phyloP scores from a whole-genome alignment of 2,329 filamentous ascomycete species.

The Exophiala xenobiotica region DNA sequence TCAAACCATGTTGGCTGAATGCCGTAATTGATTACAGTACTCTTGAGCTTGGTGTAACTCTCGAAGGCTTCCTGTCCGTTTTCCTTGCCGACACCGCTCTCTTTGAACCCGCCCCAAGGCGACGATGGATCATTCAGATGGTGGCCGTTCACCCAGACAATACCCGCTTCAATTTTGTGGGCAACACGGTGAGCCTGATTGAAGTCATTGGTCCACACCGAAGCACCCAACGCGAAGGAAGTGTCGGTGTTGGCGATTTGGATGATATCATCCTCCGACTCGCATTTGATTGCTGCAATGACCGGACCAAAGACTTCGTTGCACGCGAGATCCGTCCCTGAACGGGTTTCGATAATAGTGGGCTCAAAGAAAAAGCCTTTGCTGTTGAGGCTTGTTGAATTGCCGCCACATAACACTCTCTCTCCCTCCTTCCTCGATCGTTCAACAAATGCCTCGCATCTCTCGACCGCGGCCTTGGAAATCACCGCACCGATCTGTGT shows the following conservation, averaged over 20 bases:
- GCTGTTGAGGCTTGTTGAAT: conserved; percentile 53
- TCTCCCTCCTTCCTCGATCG: conserved; percentile 42
- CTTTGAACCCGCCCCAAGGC: conserved; percentile 66
- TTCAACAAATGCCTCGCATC: conserved; percentile 43
- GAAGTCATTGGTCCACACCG: conserved; percentile 53
- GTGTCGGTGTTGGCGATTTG: conserved; percentile 48
- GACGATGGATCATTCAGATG: conserved; percentile 71
- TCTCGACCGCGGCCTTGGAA: conserved; percentile 45
- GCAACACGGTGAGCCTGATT: conserved; percentile 50
- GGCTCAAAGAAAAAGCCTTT: conserved; percentile 53
- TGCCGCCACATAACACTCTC: conserved; percentile 48
- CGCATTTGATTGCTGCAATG: conserved; percentile 50
- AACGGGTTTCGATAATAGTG: conserved; percentile 43
- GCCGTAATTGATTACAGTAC: conserved; percentile 69
- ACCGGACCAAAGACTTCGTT: conserved; percentile 55
- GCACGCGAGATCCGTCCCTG: conserved; percentile 32
- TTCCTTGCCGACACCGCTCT: conserved; percentile 69
- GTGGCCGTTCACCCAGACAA: conserved; percentile 55
- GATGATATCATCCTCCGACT: conserved; percentile 49
- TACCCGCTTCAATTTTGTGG: conserved; percentile 49
- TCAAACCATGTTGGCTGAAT: conserved; percentile 67
- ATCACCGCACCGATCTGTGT: conserved; percentile 67
- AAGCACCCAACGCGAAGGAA: conserved; percentile 52
- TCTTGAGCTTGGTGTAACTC: conserved; percentile 55
- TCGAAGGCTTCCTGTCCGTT: conserved; percentile 66